phyloP scores from a whole-genome alignment of 2,329 filamentous ascomycete species.

The Aspergillus piperis region DNA sequence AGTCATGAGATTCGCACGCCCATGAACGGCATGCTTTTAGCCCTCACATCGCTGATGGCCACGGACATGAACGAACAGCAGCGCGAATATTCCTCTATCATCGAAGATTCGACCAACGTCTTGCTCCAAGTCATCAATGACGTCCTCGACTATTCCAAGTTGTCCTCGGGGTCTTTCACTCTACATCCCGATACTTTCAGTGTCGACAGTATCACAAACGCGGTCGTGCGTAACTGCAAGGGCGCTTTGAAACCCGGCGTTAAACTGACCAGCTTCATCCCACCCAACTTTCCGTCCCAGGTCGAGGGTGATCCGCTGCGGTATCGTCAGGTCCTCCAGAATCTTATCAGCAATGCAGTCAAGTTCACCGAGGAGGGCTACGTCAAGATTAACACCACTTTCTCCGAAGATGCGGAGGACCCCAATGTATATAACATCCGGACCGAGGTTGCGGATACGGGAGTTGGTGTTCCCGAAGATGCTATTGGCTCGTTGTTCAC shows the following conservation, averaged over 20 bases:
- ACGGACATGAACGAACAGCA: slow-evolving; percentile 57
- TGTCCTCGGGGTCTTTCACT: slow-evolving; percentile 61
- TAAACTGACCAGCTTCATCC: slow-evolving; percentile 47
- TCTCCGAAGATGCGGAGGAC: slow-evolving; percentile 45
- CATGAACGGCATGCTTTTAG: slow-evolving; percentile 64
- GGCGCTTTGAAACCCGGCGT: slow-evolving; percentile 51
- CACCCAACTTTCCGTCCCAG: slow-evolving; percentile 51
- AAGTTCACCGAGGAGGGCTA: slow-evolving; percentile 63
- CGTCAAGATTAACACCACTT: slow-evolving; percentile 49
- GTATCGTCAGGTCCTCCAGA: slow-evolving; percentile 64
- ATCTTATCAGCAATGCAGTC: slow-evolving; percentile 61
- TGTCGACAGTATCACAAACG: slow-evolving; percentile 47
- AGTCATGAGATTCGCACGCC: slow-evolving; percentile 66
- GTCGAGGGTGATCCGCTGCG: slow-evolving; percentile 60
- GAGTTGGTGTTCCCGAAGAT: slow-evolving; percentile 54
- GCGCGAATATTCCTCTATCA: slow-evolving; percentile 58
- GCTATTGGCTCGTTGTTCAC: slow-evolving; percentile 54
- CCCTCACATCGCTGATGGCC: slow-evolving; percentile 59
- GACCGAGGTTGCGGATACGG: slow-evolving; percentile 57
- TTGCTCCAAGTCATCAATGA: slow-evolving; percentile 65
- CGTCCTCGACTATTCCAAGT: slow-evolving; percentile 67
- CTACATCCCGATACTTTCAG: slow-evolving; percentile 57
- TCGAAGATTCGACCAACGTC: slow-evolving; percentile 61
- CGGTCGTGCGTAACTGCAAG: slow-evolving; percentile 55
- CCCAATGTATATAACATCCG: slow-evolving; percentile 47